These are phyloP conservation scores for Cichorium intybus DNA, from an alignment of 140 eudicot species.

Conservation along the genomic window DNA sequence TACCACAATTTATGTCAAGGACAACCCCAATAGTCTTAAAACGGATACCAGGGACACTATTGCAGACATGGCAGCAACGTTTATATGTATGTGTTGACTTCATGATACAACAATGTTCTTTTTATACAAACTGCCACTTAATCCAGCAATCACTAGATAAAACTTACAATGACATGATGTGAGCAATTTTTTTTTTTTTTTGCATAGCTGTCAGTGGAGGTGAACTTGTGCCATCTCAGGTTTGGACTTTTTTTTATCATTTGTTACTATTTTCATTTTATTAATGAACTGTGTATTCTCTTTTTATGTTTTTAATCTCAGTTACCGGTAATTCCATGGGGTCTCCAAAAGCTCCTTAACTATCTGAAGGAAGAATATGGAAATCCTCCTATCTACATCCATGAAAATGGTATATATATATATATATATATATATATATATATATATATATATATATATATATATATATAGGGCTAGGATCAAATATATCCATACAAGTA, in stretches of 20 bases:
- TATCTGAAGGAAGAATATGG: slow-evolving; percentile 56
- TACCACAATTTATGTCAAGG: slow-evolving; percentile 32
- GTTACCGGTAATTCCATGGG: slow-evolving; percentile 30
- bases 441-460: too few species aligned
- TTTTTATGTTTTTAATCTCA: slow-evolving; percentile 16
- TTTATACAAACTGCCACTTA: too few species aligned
- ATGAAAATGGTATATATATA: slow-evolving; percentile 55
- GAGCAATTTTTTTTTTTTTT: neutral
- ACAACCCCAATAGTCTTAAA: slow-evolving; percentile 34
- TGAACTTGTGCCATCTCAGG: neutral
- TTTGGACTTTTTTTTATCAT: neutral
- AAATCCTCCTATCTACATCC: slow-evolving; percentile 63
- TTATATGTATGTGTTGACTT: slow-evolving; percentile 29
- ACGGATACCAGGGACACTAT: slow-evolving; percentile 27
- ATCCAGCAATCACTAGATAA: neutral
- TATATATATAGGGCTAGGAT: neutral
- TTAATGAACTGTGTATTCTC: too few species aligned
- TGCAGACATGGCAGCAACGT: slow-evolving; percentile 44
- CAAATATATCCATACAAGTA: too few species aligned
- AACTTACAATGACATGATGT: neutral
- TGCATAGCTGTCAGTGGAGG: neutral
- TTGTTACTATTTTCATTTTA: neutral
- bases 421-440: too few species aligned
- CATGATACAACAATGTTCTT: too few species aligned
- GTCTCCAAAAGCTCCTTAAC: slow-evolving; percentile 39